phyloP scores from a whole-genome alignment of 148 eudicot species.

The Fagopyrum homotropicum region DNA sequence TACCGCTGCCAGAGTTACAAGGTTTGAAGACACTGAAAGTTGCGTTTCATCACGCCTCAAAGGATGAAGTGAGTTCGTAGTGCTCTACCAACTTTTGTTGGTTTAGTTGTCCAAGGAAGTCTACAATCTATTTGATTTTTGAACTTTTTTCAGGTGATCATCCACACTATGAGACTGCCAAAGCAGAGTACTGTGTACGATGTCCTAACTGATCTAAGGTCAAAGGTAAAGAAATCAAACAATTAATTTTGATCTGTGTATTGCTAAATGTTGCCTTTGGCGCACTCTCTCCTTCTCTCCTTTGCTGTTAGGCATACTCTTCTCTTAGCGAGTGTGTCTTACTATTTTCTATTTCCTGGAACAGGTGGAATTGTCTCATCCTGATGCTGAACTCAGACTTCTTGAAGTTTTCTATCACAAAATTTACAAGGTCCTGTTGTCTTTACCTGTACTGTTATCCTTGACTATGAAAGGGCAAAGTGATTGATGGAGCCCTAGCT shows the following conservation, averaged over 20 bases:
- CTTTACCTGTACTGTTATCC: background rate
- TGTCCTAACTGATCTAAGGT: slow-evolving; percentile 23
- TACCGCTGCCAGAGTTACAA: slow-evolving; percentile 47
- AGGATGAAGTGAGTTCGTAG: slow-evolving; percentile 44
- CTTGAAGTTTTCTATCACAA: slow-evolving; percentile 56
- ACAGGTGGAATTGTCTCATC: slow-evolving; percentile 63
- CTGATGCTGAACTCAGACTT: slow-evolving; percentile 43
- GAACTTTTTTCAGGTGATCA: slow-evolving; percentile 12
- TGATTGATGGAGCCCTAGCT: background rate
- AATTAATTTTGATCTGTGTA: background rate
- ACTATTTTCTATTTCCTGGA: background rate
- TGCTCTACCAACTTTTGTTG: background rate
- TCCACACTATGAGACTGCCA: slow-evolving; percentile 42
- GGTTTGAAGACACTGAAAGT: slow-evolving; percentile 54
- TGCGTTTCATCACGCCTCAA: slow-evolving; percentile 51
- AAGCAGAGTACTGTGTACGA: slow-evolving; percentile 82
- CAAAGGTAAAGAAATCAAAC: slow-evolving; percentile 15
- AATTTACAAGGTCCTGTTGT: slow-evolving; percentile 34
- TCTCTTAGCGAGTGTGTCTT: background rate
- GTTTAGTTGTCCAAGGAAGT: too few relatives aligned
- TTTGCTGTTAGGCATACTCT: background rate
- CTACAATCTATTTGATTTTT: background rate
- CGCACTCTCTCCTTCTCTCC: background rate
- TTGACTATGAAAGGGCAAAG: background rate
- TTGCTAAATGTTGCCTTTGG: background rate